Conservation (phyloP, 2,329 filamentous ascomycete genomes). For the Apiospora malaysiana region DNA sequence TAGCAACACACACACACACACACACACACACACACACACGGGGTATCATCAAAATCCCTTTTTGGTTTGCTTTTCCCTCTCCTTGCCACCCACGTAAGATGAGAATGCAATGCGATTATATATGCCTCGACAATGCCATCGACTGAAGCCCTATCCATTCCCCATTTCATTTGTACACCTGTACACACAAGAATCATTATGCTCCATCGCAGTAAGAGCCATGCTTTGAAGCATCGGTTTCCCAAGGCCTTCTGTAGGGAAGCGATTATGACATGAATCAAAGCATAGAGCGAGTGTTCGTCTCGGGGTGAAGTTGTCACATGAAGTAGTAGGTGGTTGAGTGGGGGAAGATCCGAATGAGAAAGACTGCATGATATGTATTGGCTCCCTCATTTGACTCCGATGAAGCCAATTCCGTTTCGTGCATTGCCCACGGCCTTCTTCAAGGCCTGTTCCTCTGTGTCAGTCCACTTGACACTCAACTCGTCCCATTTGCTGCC, state of each 20-base stretch:
- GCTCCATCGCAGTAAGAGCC: background rate
- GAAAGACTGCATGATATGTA: background rate
- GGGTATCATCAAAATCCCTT: conserved; percentile 17
- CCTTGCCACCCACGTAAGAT: background rate
- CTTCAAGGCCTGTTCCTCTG: conserved; percentile 67
- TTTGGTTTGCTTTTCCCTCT: background rate
- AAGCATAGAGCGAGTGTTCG: background rate
- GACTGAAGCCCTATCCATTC: background rate
- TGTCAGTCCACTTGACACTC: conserved; percentile 71
- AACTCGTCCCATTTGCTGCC: conserved; percentile 71
- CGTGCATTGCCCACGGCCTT: conserved; percentile 62
- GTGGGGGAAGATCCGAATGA: background rate
- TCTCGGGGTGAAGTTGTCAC: background rate
- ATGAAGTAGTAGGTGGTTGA: background rate
- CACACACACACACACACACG: too few species aligned
- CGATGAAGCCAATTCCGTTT: conserved; percentile 68
- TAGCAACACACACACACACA: too few species aligned
- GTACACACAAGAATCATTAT: background rate
- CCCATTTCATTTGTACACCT: background rate
- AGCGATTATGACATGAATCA: background rate
- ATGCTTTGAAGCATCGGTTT: background rate
- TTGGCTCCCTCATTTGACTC: conserved; percentile 60
- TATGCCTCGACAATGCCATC: background rate
- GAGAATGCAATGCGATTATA: background rate
- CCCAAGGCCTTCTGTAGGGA: background rate